phyloP scores from a whole-genome alignment of 495 filamentous ascomycete genomes.

The Lasiosphaeriaceae sp. region DNA sequence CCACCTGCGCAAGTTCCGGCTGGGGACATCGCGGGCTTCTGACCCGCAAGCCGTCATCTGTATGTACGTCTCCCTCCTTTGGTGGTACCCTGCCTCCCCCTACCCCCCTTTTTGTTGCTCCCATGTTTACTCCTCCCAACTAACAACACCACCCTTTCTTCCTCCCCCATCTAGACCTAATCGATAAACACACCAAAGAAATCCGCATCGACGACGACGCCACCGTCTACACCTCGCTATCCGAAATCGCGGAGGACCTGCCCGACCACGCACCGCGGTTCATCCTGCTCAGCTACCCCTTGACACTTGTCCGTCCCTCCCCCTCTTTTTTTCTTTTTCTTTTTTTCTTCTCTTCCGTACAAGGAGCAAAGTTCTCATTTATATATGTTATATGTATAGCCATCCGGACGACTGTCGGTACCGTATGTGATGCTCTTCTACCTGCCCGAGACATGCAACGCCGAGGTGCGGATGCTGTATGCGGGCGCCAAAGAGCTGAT shows the following conservation, averaged over 20 bases:
- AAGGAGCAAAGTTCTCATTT: too few relatives aligned
- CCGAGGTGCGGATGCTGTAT: conserved; percentile 84
- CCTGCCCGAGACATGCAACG: conserved; percentile 83
- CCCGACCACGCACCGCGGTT: conserved; percentile 90
- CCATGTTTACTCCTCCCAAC: too few relatives aligned
- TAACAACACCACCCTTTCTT: conserved; percentile 3
- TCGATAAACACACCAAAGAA: conserved; percentile 83
- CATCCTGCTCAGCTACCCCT: conserved; percentile 82
- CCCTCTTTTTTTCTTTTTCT: too few relatives aligned
- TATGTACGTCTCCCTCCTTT: conserved; percentile 65
- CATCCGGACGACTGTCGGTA: conserved; percentile 36
- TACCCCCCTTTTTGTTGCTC: too few relatives aligned
- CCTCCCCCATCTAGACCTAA: conserved; percentile 54
- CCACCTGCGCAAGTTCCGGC: conserved; percentile 85
- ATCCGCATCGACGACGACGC: conserved; percentile 72
- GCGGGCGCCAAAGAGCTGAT: conserved; percentile 93
- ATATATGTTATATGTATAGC: too few relatives aligned
- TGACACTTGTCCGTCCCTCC: conserved; percentile 63
- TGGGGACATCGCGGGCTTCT: conserved; percentile 83
- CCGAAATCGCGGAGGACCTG: conserved; percentile 78
- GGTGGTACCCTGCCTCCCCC: too few relatives aligned
- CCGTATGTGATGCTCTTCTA: conserved; percentile 95
- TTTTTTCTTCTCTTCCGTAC: too few relatives aligned
- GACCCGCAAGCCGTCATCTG: conserved; percentile 89
- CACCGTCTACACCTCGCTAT: conserved; percentile 72